Conservation (phyloP, 1,284 basidiomycete genomes). For the Fistulinella staudtii region DNA sequence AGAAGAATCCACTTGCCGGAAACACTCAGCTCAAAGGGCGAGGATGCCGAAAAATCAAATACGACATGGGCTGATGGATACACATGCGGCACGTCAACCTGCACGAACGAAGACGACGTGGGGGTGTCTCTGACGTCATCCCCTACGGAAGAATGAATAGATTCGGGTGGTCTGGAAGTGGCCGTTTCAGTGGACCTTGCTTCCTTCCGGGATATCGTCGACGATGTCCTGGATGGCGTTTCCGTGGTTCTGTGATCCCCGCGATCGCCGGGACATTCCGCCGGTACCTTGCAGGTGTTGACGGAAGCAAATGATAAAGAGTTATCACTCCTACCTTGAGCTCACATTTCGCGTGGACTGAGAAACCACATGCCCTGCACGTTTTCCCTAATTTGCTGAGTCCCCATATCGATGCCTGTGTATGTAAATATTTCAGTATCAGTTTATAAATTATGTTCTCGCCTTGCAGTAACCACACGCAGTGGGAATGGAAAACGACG, state of each 20-base stretch:
- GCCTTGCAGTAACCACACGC: slow-evolving; percentile 74
- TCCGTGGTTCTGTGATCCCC: slow-evolving; percentile 21
- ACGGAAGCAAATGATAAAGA: slow-evolving; percentile 4
- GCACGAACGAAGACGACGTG: slow-evolving; percentile 54
- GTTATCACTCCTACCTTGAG: slow-evolving; percentile 54
- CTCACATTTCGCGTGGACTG: slow-evolving; percentile 82
- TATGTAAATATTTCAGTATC: slow-evolving; percentile 2
- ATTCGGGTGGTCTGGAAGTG: slow-evolving; percentile 8
- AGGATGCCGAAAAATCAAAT: slow-evolving; percentile 68
- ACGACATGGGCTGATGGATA: slow-evolving; percentile 54
- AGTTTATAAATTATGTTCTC: slow-evolving; percentile 9
- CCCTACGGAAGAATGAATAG: slow-evolving; percentile 14
- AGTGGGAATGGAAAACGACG: slow-evolving; percentile 80
- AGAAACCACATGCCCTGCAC: slow-evolving; percentile 72
- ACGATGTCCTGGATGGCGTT: slow-evolving; percentile 27
- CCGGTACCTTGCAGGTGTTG: slow-evolving; percentile 55
- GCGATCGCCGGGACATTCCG: slow-evolving; percentile 52
- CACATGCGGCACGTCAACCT: slow-evolving; percentile 34
- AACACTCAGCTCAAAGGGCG: slow-evolving; percentile 69
- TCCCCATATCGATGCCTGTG: slow-evolving; percentile 80
- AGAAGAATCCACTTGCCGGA: slow-evolving; percentile 43
- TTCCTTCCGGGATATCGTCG: slow-evolving; percentile 34
- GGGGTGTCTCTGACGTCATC: slow-evolving; percentile 32
- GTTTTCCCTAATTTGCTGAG: slow-evolving; percentile 81
- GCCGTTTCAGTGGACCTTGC: slow-evolving; percentile 9